Evolutionary conservation across 2,329 filamentous ascomycete genomes (phyloP), one percentile per base, ranked within the genome.

Genomic region (Trichophyton simii): DNA sequence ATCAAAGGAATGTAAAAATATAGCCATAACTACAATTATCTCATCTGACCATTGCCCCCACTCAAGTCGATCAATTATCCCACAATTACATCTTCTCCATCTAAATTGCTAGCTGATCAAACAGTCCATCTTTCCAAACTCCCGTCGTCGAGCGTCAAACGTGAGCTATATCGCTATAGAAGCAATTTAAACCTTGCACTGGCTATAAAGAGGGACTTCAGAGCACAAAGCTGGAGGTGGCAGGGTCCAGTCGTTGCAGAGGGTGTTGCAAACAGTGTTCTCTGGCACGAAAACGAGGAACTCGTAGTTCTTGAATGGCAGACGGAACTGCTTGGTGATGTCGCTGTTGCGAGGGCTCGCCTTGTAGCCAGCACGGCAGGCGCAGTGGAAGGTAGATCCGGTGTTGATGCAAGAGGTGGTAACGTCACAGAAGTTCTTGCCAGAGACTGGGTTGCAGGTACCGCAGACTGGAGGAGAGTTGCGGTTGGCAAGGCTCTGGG

Each of bases 381-480:
- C 73, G 60, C 73, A 75, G 67, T 75, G 73, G 71, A 75, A 75
- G 22, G 68, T 63, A 4, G 66, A 67, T 58, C 73, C 73, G 0
- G 73, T 75, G 68, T 72, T 75, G 65, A 76, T 77, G 67, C 76
- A 77, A 5, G 75, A 76, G 25, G 76, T 77, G 13, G 74, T 76
- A 48, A 73, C 66, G 63, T 77, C 72, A 65, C 76, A 77, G 62
- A 66, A 64, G 65, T 76, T 76, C 58, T 73, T 55, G 61, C 73
- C 73, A 3, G 73, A 72, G 62, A 73, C 41, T 2, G 75, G 73
- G 63, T 76, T 74, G 70, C 75, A 76, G 55, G 71, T 73, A 25
- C 71, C 70, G 63, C 73, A 75, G 31, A 61, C 65, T 9, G 70
- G 67, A 2, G 64, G 62, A 3, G 65, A 42, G 25, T 65, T 64